Base-by-base conservation (phyloP, 2,329 filamentous ascomycete species). In the Colletotrichum lindemuthianum region DNA sequence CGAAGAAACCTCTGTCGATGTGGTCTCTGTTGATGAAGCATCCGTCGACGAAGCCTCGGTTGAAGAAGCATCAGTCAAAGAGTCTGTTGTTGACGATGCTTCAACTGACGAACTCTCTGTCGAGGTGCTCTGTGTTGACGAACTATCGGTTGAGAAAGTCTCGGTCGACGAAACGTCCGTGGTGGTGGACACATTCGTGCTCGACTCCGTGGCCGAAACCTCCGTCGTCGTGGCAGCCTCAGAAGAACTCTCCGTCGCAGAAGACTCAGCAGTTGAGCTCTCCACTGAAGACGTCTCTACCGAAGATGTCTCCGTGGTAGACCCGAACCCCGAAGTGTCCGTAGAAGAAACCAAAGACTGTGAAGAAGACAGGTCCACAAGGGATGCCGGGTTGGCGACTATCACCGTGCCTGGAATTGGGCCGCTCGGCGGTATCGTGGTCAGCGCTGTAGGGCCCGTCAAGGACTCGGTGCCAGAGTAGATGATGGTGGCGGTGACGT, bases 361-460 rank as follows among this genome's bases (percentile, higher is more conserved):
- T 56, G 12, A 63, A 6, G 45, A 52, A 67, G 2, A 49, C 58
- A 33, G 52, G 8, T 45, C 43, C 15, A 16, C 11, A 8, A 9
- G 3, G 33, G 41, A 24, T 33, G 15, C 12, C 2, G 61, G 52
- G 13, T 41, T 41, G 2, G 53, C 48, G 4, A 64, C 34, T 13
- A 66, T 55, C 8, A 65, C 53, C 3, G 60, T 64, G 3, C 66
- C 63, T 5, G 66, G 63, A 1, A 10, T 24, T 13, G 66, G 52
- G 4, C 52, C 55, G n/a, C 41, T 61, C 11, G 56, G 60, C 6
- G 57, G 47, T 9, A 59, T 47, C 15, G 60, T 65, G 4, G 49
- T 32, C 9, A 59, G 6, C n/a, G 49, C 40, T 0, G 49, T 53
- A 2, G 48, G 57, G 6, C 47, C 48, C 3, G 48, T 47, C 12